These are phyloP conservation scores for Rhizopogon vesiculosus DNA, from an alignment of 768 basidiomycete species.

Conservation along the genomic window DNA sequence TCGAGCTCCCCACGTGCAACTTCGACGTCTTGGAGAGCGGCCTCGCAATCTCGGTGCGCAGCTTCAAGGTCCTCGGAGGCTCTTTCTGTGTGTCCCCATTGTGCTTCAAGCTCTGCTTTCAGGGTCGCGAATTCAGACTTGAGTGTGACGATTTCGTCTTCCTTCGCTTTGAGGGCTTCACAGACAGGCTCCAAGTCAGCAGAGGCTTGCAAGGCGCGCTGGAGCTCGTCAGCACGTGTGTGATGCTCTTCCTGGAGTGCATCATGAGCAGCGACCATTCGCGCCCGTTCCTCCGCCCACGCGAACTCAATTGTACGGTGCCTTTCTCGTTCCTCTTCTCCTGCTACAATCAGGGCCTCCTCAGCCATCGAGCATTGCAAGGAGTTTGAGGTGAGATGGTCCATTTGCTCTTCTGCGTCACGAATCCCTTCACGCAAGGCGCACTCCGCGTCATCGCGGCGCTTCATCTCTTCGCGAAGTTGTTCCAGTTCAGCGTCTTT, in stretches of 20 bases:
- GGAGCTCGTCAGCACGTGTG: slow-evolving; percentile 35
- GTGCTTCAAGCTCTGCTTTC: slow-evolving; percentile 43
- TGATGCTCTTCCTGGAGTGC: slow-evolving; percentile 40
- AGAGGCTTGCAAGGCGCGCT: not conserved
- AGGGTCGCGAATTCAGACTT: slow-evolving; percentile 38
- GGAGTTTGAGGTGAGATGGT: slow-evolving; percentile 33
- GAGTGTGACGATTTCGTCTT: slow-evolving; percentile 43
- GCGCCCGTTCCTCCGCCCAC: slow-evolving; percentile 51
- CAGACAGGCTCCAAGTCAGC: slow-evolving; percentile 32
- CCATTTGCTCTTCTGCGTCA: slow-evolving; percentile 58
- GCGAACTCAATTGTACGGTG: slow-evolving; percentile 36
- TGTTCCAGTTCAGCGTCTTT: slow-evolving; percentile 13
- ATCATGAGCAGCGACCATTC: slow-evolving; percentile 37
- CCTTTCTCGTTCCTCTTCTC: slow-evolving; percentile 34
- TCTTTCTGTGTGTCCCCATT: slow-evolving; percentile 64
- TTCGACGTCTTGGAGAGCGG: slow-evolving; percentile 25
- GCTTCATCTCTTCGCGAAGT: slow-evolving; percentile 42
- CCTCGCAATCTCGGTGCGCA: slow-evolving; percentile 26
- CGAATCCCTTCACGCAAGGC: slow-evolving; percentile 49
- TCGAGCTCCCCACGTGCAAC: slow-evolving; percentile 34
- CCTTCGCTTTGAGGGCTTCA: slow-evolving; percentile 34
- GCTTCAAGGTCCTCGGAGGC: slow-evolving; percentile 41
- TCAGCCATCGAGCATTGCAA: slow-evolving; percentile 9
- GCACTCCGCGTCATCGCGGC: slow-evolving; percentile 47
- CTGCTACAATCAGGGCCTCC: slow-evolving; percentile 23